Evolutionary conservation across 768 basidiomycete species (phyloP).

Genomic region (Lentinula aciculospora): DNA sequence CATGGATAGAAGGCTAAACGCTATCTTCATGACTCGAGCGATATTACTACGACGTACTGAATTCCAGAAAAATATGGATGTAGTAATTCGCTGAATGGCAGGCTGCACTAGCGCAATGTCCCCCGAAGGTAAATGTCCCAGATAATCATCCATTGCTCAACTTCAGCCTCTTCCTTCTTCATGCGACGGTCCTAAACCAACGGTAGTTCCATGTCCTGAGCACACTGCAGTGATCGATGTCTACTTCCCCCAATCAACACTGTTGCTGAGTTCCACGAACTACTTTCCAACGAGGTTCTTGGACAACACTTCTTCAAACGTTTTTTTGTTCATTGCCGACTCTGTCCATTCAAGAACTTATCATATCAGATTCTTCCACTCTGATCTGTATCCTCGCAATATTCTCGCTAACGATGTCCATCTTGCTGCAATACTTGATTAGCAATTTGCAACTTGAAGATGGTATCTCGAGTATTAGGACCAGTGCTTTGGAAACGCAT

Average conservation of each 20-base stretch:
- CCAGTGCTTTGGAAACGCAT: not conserved
- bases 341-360: constrained; percentile 2
- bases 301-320: constrained; percentile 1
- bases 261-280: constrained; percentile 7
- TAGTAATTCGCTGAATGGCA: not conserved
- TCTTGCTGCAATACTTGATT: constrained; percentile 21
- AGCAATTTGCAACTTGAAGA: constrained; percentile 23
- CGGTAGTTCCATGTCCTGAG: not conserved
- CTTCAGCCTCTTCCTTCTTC: constrained; percentile 12
- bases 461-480: constrained; percentile 20
- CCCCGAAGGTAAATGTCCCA: not conserved
- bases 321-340: constrained; percentile 1
- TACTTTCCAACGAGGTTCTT: constrained; percentile 3
- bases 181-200: not conserved
- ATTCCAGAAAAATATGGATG: not conserved
- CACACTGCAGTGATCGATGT: not conserved
- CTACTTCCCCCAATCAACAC: constrained; percentile 4
- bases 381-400: constrained; percentile 17
- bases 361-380: constrained; percentile 16
- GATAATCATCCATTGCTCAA: constrained; percentile 6
- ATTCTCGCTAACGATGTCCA: constrained; percentile 18
- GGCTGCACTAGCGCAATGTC: not conserved
- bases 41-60: not conserved
- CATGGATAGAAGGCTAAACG: constrained; percentile 14
- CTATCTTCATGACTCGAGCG: not conserved